phyloP scores from a whole-genome alignment of 805 yeast species.

The Clavispora santaluciae region DNA sequence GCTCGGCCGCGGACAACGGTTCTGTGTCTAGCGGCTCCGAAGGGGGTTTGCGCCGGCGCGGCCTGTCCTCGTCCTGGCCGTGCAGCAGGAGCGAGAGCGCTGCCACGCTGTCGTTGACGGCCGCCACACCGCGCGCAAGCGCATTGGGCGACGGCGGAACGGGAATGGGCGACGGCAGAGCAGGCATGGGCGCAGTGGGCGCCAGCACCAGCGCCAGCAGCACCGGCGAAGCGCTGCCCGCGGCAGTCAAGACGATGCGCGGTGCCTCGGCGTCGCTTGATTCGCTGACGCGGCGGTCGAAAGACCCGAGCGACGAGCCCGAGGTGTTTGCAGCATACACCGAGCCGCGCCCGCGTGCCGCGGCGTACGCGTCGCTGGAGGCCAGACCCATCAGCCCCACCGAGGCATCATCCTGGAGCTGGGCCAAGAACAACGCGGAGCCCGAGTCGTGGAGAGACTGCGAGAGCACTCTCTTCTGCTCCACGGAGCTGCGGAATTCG shows the following conservation, averaged over 20 bases:
- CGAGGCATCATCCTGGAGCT: slow-evolving; percentile 5
- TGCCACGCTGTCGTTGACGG: slow-evolving; percentile 7
- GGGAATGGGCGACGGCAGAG: slow-evolving; percentile 27
- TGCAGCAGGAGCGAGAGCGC: slow-evolving; percentile 11
- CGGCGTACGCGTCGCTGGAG: background rate
- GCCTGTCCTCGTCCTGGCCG: background rate
- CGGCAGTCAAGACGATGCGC: background rate
- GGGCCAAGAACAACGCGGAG: background rate
- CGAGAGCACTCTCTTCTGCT: slow-evolving; percentile 27
- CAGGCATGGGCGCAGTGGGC: slow-evolving; percentile 24
- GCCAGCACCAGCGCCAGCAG: background rate
- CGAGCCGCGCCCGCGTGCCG: background rate
- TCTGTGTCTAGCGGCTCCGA: background rate
- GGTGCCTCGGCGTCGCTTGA: background rate
- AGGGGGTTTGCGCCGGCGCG: slow-evolving; percentile 7
- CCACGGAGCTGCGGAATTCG: slow-evolving; percentile 34
- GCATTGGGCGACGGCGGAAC: slow-evolving; percentile 28
- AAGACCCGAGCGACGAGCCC: slow-evolving; percentile 16
- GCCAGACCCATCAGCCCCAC: slow-evolving; percentile 4
- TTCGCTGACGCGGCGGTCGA: background rate
- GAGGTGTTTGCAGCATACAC: slow-evolving; percentile 15
- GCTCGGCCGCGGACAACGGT: background rate
- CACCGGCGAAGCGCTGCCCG: background rate
- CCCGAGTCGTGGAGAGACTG: slow-evolving; percentile 2
- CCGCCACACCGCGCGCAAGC: slow-evolving; percentile 18